Evolutionary conservation across 2,329 filamentous ascomycete genomes (phyloP), one percentile per base, ranked within the genome.

Genomic region (Botrytis aclada): DNA sequence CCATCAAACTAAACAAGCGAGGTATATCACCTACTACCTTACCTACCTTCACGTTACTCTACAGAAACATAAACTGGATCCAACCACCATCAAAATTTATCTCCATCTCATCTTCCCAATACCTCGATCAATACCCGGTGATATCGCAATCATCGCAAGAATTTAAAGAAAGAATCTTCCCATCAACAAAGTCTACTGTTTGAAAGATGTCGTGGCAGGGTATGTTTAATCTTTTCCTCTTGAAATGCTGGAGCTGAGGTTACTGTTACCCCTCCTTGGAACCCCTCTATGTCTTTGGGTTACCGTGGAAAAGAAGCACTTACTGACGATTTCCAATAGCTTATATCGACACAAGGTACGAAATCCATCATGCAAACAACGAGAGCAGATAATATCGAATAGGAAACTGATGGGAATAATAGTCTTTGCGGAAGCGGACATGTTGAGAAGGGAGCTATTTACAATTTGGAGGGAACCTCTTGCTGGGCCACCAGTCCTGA

Each of bases 371-470:
- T 54, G 22, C 29, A 64, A 10, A 39, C 20, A n/a, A 51, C 22
- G 29, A 18, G 45, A 29, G 22, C 67, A 54, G 41, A 62, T 29
- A 39, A 20, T 37, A 69, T 32, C 32, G 45, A 20, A 70, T 60
- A 74, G 58, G 39, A 63, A 41, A 62, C 79, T 81, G 75, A 80
- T 78, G 72, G 71, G 51, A 56, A 72, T 54, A 56, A 78, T 81
- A 97, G 94, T 88, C 89, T 97, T 80, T 88, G 97, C 81, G 91
- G 87, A 84, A 90, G 88, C 79, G 90, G 90, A 80, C 91, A 95
- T 82, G 84, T 97, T 81, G 92, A 96, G 85, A 91, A 94, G 85
- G 94, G 88, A 80, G 92, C 93, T 81, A 94, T 97, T 82, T 90
- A 96, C 86, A 94, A 92, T 83, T 85, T 84, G 77, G 92, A 92